Base-by-base conservation (phyloP, 73 alveolate species). In the Symbiodinium natans region DNA sequence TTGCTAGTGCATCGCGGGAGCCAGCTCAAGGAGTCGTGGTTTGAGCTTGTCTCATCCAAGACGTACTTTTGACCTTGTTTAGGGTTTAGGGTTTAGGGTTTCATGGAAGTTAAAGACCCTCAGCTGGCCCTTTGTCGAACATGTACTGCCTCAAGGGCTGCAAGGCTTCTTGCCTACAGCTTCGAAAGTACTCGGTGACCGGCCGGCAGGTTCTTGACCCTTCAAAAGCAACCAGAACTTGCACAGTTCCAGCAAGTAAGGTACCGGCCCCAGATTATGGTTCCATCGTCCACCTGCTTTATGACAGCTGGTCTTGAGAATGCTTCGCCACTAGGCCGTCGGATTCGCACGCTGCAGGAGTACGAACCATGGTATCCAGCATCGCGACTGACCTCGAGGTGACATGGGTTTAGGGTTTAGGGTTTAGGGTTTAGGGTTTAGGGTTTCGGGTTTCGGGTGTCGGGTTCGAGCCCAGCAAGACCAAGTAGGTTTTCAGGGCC, bases 271-370 rank as follows among this genome's bases (percentile, higher is more conserved):
- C 95, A 88, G 41, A 88, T 83, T 23, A 88, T 63, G 36, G 95
- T 88, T 42, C 86, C 71, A 63, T 36, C 95, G 34, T 83, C 95
- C 33, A 88, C 41, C 73, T 88, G 95, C 52, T 88, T 88, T 17
- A 88, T 88, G 71, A 88, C 95, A 38, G 85, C 41, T 29, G 40
- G 86, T 59, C 95, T 31, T 59, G 68, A 83, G 68, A 88, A 88
- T 27, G 71, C 86, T 10, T 88, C 95, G 36, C 95, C 95, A 25
- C 71, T 88, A 27, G 95, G 95, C 17, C 95, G 86, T 52, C 59
- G 95, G 71, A 88, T 88, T 39, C 95, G 95, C 38, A 88, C 95
- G 29, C 95, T 88, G 86, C 95, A 88, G 86, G 86, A 39, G 41
- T 88, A 88, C 33, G 42, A 38, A 38, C 95, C 86, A 5, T 48